A percentile compares a stretch with the other conserved stretches of the same genome.
Conservation (phyloP, 176 grass and related monocot species). For the Neostapfia colusana region DNA sequence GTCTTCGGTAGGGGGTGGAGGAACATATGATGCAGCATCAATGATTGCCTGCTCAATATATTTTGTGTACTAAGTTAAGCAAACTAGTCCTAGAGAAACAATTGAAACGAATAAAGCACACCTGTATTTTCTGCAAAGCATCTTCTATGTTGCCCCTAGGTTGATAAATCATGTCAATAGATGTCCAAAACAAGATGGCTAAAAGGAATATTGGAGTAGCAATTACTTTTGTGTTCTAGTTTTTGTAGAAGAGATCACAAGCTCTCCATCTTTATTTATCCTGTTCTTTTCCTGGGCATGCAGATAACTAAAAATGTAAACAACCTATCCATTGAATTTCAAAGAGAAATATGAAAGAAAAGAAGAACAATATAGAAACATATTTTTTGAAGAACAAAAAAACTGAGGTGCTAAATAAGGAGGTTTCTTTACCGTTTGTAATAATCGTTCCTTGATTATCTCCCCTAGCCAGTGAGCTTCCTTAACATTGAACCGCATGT, state of each 20-base stretch:
- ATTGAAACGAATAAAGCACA: constrained; percentile 24
- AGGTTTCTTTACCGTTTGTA: constrained; percentile 67
- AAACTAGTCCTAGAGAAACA: constrained; percentile 24
- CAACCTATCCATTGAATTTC: background rate
- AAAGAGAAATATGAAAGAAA: background rate
- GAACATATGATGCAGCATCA: constrained; percentile 94
- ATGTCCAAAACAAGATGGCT: constrained; percentile 21
- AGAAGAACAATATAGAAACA: background rate
- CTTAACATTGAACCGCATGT: constrained; percentile 97
- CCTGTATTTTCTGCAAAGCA: constrained; percentile 96
- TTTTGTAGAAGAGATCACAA: constrained; percentile 96
- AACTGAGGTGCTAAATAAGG: background rate
- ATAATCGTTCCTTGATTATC: constrained; percentile 75
- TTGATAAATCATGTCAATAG: constrained; percentile 36
- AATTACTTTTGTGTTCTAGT: constrained; percentile 96
- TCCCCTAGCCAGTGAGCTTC: constrained; percentile 88
- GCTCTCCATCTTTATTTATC: constrained; percentile 91
- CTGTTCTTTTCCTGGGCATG: constrained; percentile 83
- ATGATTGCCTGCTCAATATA: constrained; percentile 68
- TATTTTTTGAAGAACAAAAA: background rate
- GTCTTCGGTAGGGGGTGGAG: constrained; percentile 84
- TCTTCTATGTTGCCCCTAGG: constrained; percentile 89
- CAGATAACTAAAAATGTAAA: constrained; percentile 19
- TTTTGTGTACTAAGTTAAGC: background rate
- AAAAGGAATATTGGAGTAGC: constrained; percentile 6